phyloP scores from a whole-genome alignment of 768 basidiomycete genomes.

The Hericium alpestre region DNA sequence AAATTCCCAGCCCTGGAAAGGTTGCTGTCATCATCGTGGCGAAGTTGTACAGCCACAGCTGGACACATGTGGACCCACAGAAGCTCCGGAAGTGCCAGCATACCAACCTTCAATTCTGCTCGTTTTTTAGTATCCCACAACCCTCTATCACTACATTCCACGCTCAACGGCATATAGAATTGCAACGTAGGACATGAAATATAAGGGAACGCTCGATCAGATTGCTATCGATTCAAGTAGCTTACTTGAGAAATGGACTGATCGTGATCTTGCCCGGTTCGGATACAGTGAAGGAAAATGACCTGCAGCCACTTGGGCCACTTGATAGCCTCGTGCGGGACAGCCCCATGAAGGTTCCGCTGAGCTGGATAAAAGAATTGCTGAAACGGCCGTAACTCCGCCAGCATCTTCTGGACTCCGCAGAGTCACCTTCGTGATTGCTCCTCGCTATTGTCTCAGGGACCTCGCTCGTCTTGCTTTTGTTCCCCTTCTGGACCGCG shows the following conservation, averaged over 20 bases:
- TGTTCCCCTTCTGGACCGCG: not conserved
- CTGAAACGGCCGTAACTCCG: constrained; percentile 9
- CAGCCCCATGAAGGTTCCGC: constrained; percentile 6
- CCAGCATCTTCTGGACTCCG: constrained; percentile 14
- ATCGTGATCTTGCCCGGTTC: not conserved
- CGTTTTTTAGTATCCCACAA: too few species aligned
- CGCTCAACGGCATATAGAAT: too few species aligned
- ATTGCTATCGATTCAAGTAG: not conserved
- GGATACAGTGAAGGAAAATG: not conserved
- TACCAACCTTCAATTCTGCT: not conserved
- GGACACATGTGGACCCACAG: constrained; percentile 24
- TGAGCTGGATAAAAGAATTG: not conserved
- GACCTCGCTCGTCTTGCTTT: not conserved
- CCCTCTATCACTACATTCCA: too few species aligned
- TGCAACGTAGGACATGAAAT: not conserved
- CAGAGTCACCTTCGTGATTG: constrained; percentile 8
- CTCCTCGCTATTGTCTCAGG: constrained; percentile 16
- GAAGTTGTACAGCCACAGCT: not conserved
- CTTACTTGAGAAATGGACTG: not conserved
- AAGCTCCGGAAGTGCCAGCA: not conserved
- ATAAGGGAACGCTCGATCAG: not conserved
- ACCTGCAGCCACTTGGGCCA: not conserved
- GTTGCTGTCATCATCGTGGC: too few species aligned
- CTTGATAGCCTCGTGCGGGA: constrained; percentile 6
- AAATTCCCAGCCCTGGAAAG: too few species aligned